phyloP scores from a whole-genome alignment of 176 grass and related monocot genomes.

The Bolboschoenus planiculmis region DNA sequence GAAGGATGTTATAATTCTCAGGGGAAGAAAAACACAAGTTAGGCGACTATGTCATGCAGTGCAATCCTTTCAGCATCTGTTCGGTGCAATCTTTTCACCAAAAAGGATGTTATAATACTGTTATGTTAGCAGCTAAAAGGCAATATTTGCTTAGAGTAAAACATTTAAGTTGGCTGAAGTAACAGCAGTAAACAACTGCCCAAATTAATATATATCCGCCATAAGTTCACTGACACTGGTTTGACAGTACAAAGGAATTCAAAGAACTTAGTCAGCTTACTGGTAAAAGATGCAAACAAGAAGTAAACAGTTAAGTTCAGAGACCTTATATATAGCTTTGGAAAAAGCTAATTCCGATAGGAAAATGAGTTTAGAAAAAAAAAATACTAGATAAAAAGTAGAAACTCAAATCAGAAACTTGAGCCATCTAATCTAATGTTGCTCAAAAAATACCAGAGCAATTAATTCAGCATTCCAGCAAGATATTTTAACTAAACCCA shows the following conservation, averaged over 20 bases:
- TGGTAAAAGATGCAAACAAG: background rate
- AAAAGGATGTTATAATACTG: too few relatives aligned
- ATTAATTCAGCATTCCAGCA: background rate
- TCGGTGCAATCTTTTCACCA: too few relatives aligned
- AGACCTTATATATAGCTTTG: background rate
- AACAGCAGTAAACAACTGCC: too few relatives aligned
- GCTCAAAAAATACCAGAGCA: constrained; percentile 20
- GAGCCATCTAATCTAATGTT: background rate
- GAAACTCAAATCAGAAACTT: constrained; percentile 7
- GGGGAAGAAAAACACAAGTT: background rate
- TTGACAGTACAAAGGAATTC: background rate
- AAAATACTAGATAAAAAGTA: background rate
- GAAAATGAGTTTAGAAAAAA: background rate
- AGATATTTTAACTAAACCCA: background rate
- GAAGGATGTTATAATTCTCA: background rate
- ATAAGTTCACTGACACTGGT: background rate
- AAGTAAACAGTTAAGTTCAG: background rate
- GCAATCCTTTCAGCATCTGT: too few relatives aligned
- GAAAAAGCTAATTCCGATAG: background rate
- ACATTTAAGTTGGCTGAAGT: too few relatives aligned
- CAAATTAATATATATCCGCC: background rate
- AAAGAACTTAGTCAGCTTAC: background rate
- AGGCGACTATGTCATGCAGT: too few relatives aligned
- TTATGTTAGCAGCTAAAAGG: too few relatives aligned
- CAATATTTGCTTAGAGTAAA: too few relatives aligned